Evolutionary conservation across 192 early-diverging fungal genomes (phyloP).

Genomic region (Chytriomyces confervae): DNA sequence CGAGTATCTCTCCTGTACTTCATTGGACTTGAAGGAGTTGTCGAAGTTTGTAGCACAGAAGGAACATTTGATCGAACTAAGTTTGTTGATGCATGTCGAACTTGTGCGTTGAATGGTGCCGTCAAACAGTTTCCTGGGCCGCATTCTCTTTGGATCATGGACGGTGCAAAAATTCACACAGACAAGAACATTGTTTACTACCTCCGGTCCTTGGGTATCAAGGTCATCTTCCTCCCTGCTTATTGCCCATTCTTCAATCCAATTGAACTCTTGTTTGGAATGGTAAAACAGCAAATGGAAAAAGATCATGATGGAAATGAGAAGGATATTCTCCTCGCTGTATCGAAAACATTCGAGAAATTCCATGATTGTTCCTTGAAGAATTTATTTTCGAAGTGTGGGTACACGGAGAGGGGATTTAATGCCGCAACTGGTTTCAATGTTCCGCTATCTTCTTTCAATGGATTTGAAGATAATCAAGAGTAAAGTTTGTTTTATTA

Average conservation of each 20-base stretch:
- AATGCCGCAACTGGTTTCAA: constrained; percentile 1
- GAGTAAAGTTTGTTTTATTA: neutral
- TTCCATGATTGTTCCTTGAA: neutral
- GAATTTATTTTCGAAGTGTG: constrained; percentile 13
- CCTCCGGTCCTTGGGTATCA: constrained; percentile 21
- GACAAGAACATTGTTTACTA: constrained; percentile 13
- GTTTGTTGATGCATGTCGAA: neutral
- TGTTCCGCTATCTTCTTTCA: neutral
- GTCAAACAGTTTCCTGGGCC: constrained; percentile 24
- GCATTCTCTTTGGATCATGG: constrained; percentile 34
- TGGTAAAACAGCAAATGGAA: constrained; percentile 15
- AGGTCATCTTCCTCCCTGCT: constrained; percentile 31
- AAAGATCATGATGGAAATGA: neutral
- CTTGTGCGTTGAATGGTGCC: neutral
- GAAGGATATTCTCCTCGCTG: neutral
- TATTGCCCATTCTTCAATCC: constrained; percentile 8
- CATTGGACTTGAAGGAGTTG: constrained; percentile 6
- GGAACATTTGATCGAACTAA: constrained; percentile 26
- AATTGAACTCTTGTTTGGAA: constrained; percentile 41
- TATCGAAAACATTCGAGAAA: neutral
- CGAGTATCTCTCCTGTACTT: constrained; percentile 35
- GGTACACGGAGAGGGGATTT: constrained; percentile 5
- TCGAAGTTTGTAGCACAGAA: constrained; percentile 23
- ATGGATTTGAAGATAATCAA: constrained; percentile 4
- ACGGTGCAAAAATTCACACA: constrained; percentile 36